A percentile compares a stretch with the other conserved stretches of the same genome.
Evolutionary conservation across 2,329 filamentous ascomycete genomes (phyloP).

Genomic region (Pseudogymnoascus sp.): DNA sequence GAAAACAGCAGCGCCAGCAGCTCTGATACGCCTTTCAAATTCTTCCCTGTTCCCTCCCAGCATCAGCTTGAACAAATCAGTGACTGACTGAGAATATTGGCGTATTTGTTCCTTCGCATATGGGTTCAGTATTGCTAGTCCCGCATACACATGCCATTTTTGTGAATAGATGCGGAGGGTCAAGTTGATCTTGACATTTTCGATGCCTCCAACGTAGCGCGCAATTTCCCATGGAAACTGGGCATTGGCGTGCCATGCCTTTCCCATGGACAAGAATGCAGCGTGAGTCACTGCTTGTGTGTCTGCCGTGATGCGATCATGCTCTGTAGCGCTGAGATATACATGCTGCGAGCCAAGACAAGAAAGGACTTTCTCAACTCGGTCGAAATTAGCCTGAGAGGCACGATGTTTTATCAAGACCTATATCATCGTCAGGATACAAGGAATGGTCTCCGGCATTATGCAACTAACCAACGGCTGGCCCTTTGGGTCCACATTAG

Average conservation of each 20-base stretch:
- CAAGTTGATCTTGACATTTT: conserved; percentile 99
- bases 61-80: conserved; percentile 95
- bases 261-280: conserved; percentile 94
- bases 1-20: conserved; percentile 69
- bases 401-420: conserved; percentile 88
- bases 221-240: conserved; percentile 96
- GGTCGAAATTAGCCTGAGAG: conserved; percentile 62
- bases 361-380: conserved; percentile 72
- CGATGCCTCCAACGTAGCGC: conserved; percentile 94
- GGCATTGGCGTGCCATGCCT: conserved; percentile 88
- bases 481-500: conserved; percentile 75
- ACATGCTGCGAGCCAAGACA: conserved; percentile 83
- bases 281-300: conserved; percentile 97
- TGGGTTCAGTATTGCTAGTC: conserved; percentile 92
- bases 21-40: conserved; percentile 65
- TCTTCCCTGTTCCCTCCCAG: conserved; percentile 72
- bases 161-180: conserved; percentile 95
- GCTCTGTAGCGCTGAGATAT: conserved; percentile 74
- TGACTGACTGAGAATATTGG: conserved; percentile 88
- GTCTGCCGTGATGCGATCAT: conserved; percentile 96
- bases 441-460: neutral
- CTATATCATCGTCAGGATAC: conserved; percentile 28
- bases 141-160: conserved; percentile 99
- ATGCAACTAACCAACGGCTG: conserved; percentile 65
- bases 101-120: conserved; percentile 85